Evolutionary conservation across 2,329 filamentous ascomycete genomes (phyloP).

Genomic region (Talaromyces verruculosus): DNA sequence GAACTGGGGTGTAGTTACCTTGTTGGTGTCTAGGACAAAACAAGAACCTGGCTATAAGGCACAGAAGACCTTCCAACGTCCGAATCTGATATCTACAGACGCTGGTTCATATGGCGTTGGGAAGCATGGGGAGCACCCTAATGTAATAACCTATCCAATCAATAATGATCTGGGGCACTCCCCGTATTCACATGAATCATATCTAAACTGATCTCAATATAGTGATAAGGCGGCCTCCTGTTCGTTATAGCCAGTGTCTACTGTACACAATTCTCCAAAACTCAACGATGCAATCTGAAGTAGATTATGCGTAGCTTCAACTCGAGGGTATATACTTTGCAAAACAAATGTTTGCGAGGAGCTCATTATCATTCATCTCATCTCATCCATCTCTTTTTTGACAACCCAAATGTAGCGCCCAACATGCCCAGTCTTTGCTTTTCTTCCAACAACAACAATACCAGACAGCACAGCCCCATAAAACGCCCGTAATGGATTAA

Average conservation of each 20-base stretch:
- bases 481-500: slow-evolving; percentile 31
- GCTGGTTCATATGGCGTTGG: too few relatives aligned
- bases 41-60: neutral
- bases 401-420: slow-evolving; percentile 31
- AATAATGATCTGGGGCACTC: too few relatives aligned
- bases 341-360: slow-evolving; percentile 43
- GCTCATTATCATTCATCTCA: slow-evolving; percentile 43
- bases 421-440: slow-evolving; percentile 23
- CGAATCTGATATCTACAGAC: too few relatives aligned
- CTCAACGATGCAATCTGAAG: slow-evolving; percentile 14
- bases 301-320: slow-evolving; percentile 47
- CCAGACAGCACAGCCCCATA: slow-evolving; percentile 28
- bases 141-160: too few relatives aligned
- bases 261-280: neutral
- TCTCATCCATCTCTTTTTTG: slow-evolving; percentile 27
- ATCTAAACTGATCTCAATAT: too few relatives aligned
- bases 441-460: slow-evolving; percentile 12
- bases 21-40: too few relatives aligned
- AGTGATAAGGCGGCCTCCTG: too few relatives aligned
- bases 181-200: too few relatives aligned
- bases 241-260: too few relatives aligned
- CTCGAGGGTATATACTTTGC: slow-evolving; percentile 50
- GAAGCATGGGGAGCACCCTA: too few relatives aligned
- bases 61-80: neutral
- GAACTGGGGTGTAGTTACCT: too few relatives aligned